Percentiles rank a stretch among this genome's conserved stretches.
These are phyloP conservation scores for Hawksworthiomyces lignivorus DNA, from an alignment of 2,329 filamentous ascomycete genomes.

Conservation along the genomic window DNA sequence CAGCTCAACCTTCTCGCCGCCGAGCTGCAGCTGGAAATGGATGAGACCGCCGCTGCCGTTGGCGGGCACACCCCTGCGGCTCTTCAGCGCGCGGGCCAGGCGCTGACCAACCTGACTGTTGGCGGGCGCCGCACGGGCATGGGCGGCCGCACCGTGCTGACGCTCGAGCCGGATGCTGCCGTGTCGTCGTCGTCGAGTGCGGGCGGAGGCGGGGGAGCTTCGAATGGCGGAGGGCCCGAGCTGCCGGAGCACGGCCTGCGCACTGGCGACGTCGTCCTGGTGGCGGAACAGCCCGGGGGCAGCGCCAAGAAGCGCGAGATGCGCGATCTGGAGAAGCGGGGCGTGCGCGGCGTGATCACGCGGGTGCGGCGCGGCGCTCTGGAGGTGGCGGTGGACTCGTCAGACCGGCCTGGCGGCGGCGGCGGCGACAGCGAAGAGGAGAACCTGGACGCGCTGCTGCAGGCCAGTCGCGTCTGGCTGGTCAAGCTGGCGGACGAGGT, in stretches of 20 bases:
- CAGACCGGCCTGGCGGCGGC: no score
- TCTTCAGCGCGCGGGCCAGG: slow-evolving; percentile 70
- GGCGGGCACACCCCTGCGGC: slow-evolving; percentile 58
- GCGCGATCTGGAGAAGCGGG: slow-evolving; percentile 60
- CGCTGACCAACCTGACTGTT: slow-evolving; percentile 67
- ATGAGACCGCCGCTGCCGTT: slow-evolving; percentile 61
- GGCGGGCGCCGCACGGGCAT: slow-evolving; percentile 76
- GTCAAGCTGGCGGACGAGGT: slow-evolving; percentile 63
- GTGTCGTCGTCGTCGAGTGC: slow-evolving; percentile 28
- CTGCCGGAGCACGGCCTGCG: slow-evolving; percentile 70
- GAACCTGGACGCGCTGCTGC: slow-evolving; percentile 28
- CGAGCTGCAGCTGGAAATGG: slow-evolving; percentile 66
- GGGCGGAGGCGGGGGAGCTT: not conserved
- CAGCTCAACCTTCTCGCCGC: slow-evolving; percentile 64
- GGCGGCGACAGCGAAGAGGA: slow-evolving; percentile 43
- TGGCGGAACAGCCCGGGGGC: slow-evolving; percentile 67
- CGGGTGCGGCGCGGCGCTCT: slow-evolving; percentile 52
- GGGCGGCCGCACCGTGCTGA: slow-evolving; percentile 83
- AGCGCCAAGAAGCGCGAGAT: slow-evolving; percentile 66
- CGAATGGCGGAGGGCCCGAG: slow-evolving; percentile 27
- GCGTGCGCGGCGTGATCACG: slow-evolving; percentile 63
- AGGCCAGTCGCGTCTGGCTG: slow-evolving; percentile 46
- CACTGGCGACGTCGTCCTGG: slow-evolving; percentile 68
- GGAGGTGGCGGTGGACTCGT: slow-evolving; percentile 62
- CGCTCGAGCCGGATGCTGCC: slow-evolving; percentile 60